phyloP scores from a whole-genome alignment of 768 basidiomycete species.

The Scleroderma citrinum region DNA sequence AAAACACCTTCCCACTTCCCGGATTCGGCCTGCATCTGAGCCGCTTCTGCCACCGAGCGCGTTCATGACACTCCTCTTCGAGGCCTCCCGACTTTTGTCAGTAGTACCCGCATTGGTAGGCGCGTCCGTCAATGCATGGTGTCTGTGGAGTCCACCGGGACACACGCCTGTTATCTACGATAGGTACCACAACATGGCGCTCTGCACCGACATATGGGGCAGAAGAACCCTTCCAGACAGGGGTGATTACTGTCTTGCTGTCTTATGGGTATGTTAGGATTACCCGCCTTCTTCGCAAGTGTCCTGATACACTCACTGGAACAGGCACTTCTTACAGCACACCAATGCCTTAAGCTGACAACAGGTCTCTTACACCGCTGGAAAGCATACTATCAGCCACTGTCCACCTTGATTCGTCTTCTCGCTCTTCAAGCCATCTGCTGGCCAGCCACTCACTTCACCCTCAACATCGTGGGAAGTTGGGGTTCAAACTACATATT shows the following conservation, averaged over 20 bases:
- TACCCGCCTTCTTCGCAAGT: not conserved
- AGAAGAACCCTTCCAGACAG: slow-evolving; percentile 41
- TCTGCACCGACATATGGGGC: slow-evolving; percentile 16
- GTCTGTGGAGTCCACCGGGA: slow-evolving; percentile 42
- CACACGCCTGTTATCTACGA: slow-evolving; percentile 7
- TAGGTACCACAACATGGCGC: not conserved
- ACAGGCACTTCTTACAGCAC: slow-evolving; percentile 81
- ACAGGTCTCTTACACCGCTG: slow-evolving; percentile 88
- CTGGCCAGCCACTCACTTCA: slow-evolving; percentile 90
- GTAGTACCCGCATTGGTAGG: slow-evolving; percentile 70
- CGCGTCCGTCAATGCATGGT: slow-evolving; percentile 55
- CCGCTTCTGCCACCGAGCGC: slow-evolving; percentile 45
- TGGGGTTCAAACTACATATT: slow-evolving; percentile 16
- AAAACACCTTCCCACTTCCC: slow-evolving; percentile 62
- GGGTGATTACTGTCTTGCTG: slow-evolving; percentile 61
- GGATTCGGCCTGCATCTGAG: slow-evolving; percentile 46
- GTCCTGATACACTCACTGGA: not conserved
- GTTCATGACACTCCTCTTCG: slow-evolving; percentile 58
- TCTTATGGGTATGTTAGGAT: slow-evolving; percentile 53
- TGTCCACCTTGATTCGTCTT: slow-evolving; percentile 85
- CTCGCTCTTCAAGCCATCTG: slow-evolving; percentile 93
- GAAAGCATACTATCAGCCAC: slow-evolving; percentile 84
- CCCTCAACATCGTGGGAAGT: slow-evolving; percentile 62
- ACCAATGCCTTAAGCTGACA: slow-evolving; percentile 83
- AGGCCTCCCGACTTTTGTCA: slow-evolving; percentile 62